Evolutionary conservation across 2,329 filamentous ascomycete species (phyloP).

Genomic region (Diaporthe australafricana): DNA sequence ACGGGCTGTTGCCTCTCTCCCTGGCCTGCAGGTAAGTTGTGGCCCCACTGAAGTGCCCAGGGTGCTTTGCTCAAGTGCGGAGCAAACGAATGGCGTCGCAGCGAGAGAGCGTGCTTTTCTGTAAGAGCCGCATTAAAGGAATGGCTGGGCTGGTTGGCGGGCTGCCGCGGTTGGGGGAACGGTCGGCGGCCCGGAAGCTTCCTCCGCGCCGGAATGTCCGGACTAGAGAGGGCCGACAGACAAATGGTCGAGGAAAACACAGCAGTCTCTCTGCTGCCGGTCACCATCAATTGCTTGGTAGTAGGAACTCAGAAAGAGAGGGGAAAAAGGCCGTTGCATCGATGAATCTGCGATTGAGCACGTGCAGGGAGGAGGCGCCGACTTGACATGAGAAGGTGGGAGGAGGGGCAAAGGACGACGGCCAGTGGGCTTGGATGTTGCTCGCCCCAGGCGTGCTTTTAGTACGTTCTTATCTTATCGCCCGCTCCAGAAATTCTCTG

Average conservation of each 20-base stretch:
- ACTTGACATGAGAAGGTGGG: neutral
- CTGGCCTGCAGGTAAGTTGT: neutral
- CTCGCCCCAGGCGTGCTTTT: conserved; percentile 1
- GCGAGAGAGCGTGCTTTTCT: neutral
- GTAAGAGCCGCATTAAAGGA: conserved; percentile 37
- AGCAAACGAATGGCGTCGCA: conserved; percentile 8
- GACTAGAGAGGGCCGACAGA: neutral
- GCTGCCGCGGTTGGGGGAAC: conserved; percentile 5
- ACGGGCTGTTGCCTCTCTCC: conserved; percentile 24
- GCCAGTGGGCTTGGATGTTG: neutral
- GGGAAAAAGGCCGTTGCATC: neutral
- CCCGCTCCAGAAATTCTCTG: conserved; percentile 28
- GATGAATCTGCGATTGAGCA: neutral
- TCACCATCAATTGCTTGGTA: neutral
- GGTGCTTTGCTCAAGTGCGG: conserved; percentile 17
- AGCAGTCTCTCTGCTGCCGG: neutral
- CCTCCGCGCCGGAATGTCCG: neutral
- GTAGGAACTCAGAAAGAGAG: too few species aligned
- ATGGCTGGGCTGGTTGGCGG: conserved; percentile 29
- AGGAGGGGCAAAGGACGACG: neutral
- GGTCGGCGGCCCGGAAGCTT: neutral
- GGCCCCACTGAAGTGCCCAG: conserved; percentile 4
- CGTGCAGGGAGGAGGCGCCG: neutral
- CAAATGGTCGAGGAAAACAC: too few species aligned
- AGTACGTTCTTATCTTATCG: conserved; percentile 36